Conservation (phyloP, 106 monocot genomes). For the Dendrobium nobile region DNA sequence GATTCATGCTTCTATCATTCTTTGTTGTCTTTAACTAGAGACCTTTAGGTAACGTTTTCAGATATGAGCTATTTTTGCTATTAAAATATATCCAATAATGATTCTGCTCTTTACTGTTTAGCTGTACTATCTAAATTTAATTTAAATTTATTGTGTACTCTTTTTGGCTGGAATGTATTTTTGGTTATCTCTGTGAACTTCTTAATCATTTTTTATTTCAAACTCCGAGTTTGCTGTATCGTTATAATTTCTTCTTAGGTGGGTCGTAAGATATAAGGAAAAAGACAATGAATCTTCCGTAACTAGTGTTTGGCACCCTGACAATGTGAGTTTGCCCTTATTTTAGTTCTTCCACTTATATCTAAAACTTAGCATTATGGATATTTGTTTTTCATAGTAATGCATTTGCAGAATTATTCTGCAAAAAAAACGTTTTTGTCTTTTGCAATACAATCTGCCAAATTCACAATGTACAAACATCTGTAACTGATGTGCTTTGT, state of each 20-base stretch:
- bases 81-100: neutral
- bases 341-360: neutral
- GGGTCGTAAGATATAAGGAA: slow-evolving; percentile 94
- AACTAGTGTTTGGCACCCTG: slow-evolving; percentile 97
- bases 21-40: neutral
- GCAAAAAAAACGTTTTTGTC: neutral
- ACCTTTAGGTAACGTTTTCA: neutral
- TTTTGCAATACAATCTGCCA: neutral
- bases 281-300: slow-evolving; percentile 95
- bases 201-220: neutral
- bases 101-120: neutral
- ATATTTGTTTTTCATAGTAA: neutral
- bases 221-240: slow-evolving; percentile 3
- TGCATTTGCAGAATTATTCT: neutral
- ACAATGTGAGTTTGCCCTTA: slow-evolving; percentile 57
- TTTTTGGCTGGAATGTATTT: neutral
- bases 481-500: slow-evolving; percentile 1
- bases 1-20: neutral
- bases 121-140: neutral
- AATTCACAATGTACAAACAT: neutral
- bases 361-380: neutral
- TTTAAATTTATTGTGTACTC: neutral
- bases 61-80: neutral
- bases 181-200: neutral
- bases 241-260: slow-evolving; percentile 43